Evolutionary conservation across 2,329 filamentous ascomycete species (phyloP).

Genomic region (Cladosporium sp.): DNA sequence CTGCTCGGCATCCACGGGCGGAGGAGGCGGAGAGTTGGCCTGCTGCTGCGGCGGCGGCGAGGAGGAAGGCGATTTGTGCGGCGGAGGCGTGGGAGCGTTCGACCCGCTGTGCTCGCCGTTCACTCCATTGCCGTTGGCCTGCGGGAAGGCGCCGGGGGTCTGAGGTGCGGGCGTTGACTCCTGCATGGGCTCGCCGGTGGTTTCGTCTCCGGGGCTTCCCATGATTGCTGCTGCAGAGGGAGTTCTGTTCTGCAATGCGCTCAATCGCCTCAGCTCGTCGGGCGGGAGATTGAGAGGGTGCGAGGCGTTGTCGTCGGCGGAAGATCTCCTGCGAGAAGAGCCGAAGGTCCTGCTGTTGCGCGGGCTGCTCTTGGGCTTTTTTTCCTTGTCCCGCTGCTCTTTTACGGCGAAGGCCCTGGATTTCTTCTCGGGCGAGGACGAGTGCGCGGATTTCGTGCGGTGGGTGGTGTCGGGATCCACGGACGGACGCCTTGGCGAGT

Average conservation of each 20-base stretch:
- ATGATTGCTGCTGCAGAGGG: slow-evolving; percentile 23
- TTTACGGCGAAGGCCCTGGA: slow-evolving; percentile 21
- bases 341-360: slow-evolving; percentile 23
- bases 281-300: slow-evolving; percentile 89
- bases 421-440: slow-evolving; percentile 21
- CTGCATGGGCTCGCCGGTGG: slow-evolving; percentile 28
- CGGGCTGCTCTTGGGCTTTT: slow-evolving; percentile 20
- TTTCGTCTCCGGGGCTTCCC: slow-evolving; percentile 20
- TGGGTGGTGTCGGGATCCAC: slow-evolving; percentile 11
- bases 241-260: slow-evolving; percentile 51
- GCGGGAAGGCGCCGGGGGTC: slow-evolving; percentile 45
- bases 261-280: slow-evolving; percentile 77
- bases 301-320: slow-evolving; percentile 54
- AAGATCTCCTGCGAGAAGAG: slow-evolving; percentile 29
- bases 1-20: slow-evolving; percentile 75
- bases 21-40: slow-evolving; percentile 37
- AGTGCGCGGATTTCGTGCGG: slow-evolving; percentile 6
- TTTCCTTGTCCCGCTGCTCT: slow-evolving; percentile 23
- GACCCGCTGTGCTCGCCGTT: slow-evolving; percentile 41
- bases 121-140: slow-evolving; percentile 47
- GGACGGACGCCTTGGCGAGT: slow-evolving; percentile 10
- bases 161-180: slow-evolving; percentile 30
- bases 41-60: slow-evolving; percentile 18
- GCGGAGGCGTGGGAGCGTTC: slow-evolving; percentile 61
- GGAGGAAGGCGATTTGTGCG: slow-evolving; percentile 55